Percentiles rank a stretch among this genome's conserved stretches.
Conservation (phyloP, 306 rosid species). For the Begonia peltatifolia region DNA sequence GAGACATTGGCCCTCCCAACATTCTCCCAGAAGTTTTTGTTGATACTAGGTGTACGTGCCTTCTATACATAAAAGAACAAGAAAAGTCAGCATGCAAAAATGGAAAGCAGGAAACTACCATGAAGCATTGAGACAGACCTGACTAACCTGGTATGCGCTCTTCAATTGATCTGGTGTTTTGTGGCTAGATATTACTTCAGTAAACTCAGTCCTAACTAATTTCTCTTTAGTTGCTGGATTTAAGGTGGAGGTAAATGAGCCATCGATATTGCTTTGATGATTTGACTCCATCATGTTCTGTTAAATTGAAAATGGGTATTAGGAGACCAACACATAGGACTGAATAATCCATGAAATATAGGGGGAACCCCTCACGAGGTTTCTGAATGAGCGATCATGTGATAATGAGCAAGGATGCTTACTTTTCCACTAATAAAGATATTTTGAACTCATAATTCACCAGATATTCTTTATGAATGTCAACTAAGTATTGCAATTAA, state of each 20-base stretch:
- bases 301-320: slow-evolving; percentile 7
- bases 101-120: background rate
- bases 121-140: slow-evolving; percentile 3
- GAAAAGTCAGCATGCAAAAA: slow-evolving; percentile 6
- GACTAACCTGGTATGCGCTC: slow-evolving; percentile 21
- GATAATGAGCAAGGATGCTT: too few relatives aligned
- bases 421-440: too few relatives aligned
- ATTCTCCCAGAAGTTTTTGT: slow-evolving; percentile 24
- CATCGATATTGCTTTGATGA: slow-evolving; percentile 7
- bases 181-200: slow-evolving; percentile 15
- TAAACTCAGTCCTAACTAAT: slow-evolving; percentile 12
- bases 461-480: too few relatives aligned
- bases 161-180: slow-evolving; percentile 16
- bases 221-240: slow-evolving; percentile 16
- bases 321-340: background rate
- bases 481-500: too few relatives aligned
- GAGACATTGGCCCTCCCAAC: slow-evolving; percentile 34
- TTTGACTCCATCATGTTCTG: slow-evolving; percentile 25
- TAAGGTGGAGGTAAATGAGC: slow-evolving; percentile 16
- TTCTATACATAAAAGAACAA: slow-evolving; percentile 3
- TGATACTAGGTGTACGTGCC: slow-evolving; percentile 29
- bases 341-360: too few relatives aligned
- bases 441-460: too few relatives aligned
- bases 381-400: too few relatives aligned
- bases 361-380: too few relatives aligned